Conservation (phyloP, 768 basidiomycete species). For the Mycena albidolilacea region DNA sequence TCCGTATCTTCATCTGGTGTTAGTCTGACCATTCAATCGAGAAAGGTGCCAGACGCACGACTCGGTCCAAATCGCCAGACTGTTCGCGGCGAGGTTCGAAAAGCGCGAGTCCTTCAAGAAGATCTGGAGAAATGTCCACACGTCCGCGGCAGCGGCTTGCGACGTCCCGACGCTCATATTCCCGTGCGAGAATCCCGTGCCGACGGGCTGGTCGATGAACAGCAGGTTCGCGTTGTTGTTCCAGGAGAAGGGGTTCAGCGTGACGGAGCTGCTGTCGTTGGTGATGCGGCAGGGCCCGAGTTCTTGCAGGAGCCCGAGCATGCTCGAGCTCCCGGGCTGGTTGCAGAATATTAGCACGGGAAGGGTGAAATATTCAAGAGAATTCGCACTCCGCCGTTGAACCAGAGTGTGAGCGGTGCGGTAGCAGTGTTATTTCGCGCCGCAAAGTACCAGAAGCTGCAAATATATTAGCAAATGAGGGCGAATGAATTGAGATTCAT, state of each 20-base stretch:
- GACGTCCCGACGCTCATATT: conserved; percentile 65
- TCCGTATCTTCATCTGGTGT: conserved; percentile 63
- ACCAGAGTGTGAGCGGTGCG: conserved; percentile 59
- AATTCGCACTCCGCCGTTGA: conserved; percentile 54
- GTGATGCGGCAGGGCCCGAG: conserved; percentile 80
- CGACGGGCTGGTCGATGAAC: conserved; percentile 79
- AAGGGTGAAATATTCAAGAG: not conserved
- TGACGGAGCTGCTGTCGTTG: conserved; percentile 65
- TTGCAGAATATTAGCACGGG: not conserved
- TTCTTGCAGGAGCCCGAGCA: conserved; percentile 82
- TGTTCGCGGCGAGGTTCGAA: conserved; percentile 58
- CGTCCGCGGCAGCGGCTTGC: conserved; percentile 66
- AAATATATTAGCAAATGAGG: not conserved
- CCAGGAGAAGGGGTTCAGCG: conserved; percentile 70
- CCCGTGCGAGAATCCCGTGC: conserved; percentile 76
- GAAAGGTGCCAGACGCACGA: conserved; percentile 53
- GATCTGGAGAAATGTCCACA: conserved; percentile 77
- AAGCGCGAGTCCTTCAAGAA: conserved; percentile 71
- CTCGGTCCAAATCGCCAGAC: conserved; percentile 76
- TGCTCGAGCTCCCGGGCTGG: conserved; percentile 69
- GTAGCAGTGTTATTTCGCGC: conserved; percentile 55
- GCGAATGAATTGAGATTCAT: conserved; percentile 13
- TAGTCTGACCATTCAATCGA: not conserved
- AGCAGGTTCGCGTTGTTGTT: conserved; percentile 70
- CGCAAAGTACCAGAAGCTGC: conserved; percentile 63